Conservation (phyloP, 148 eudicot genomes). For the Hydrangea macrophylla region DNA sequence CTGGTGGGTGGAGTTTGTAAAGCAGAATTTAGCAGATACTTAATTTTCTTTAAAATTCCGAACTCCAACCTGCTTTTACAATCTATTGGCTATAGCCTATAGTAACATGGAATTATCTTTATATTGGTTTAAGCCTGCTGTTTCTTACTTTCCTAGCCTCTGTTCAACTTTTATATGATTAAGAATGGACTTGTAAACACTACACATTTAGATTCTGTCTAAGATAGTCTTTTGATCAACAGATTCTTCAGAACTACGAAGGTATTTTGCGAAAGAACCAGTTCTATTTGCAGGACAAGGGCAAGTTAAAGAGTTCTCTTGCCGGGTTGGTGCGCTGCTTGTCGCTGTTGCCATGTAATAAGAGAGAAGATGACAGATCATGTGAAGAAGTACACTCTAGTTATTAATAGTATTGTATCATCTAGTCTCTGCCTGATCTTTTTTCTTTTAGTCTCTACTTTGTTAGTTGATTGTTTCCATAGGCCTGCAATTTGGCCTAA, state of each 20-base stretch:
- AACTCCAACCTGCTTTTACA: slow-evolving; percentile 1
- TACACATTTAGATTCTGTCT: background rate
- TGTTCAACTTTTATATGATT: background rate
- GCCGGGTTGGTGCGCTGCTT: slow-evolving; percentile 70
- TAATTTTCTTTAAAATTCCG: background rate
- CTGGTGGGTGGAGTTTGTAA: background rate
- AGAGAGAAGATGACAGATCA: slow-evolving; percentile 31
- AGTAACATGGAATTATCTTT: background rate
- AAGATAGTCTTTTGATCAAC: slow-evolving; percentile 6
- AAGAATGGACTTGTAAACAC: background rate
- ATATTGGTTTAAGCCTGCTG: background rate
- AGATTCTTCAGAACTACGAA: slow-evolving; percentile 73
- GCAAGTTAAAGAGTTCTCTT: slow-evolving; percentile 69
- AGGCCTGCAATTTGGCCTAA: background rate
- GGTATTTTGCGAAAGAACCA: slow-evolving; percentile 73
- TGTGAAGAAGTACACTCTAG: slow-evolving; percentile 36
- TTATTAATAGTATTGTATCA: slow-evolving; percentile 13
- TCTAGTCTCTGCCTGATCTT: slow-evolving; percentile 6
- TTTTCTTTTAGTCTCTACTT: background rate
- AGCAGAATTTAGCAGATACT: background rate
- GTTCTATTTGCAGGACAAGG: slow-evolving; percentile 67
- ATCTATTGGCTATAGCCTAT: background rate
- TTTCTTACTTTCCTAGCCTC: background rate
- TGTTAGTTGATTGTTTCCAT: background rate
- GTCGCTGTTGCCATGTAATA: slow-evolving; percentile 58